phyloP scores from a whole-genome alignment of 768 basidiomycete species.

The Boletus reticulatus region DNA sequence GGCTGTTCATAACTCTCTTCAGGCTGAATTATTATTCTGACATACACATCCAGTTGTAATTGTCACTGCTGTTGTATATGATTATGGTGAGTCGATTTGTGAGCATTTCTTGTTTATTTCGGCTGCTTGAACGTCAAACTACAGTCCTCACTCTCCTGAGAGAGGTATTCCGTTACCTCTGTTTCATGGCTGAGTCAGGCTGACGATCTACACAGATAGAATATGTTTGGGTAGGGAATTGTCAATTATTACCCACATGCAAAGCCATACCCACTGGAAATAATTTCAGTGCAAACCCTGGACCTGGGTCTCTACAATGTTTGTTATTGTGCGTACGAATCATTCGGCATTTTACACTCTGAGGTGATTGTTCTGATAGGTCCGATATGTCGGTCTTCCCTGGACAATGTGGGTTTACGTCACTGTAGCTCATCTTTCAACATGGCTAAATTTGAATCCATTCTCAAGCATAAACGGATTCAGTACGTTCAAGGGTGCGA shows the following conservation, averaged over 20 bases:
- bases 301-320: background rate
- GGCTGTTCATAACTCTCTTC: too few species aligned
- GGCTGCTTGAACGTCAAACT: background rate
- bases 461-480: background rate
- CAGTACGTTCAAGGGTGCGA: background rate
- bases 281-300: background rate
- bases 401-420: background rate
- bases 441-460: background rate
- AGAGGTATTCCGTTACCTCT: background rate
- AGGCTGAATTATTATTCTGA: too few species aligned
- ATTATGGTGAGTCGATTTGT: background rate
- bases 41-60: background rate
- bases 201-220: background rate
- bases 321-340: background rate
- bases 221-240: background rate
- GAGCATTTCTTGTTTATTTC: background rate
- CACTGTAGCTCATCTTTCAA: background rate
- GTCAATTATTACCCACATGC: background rate
- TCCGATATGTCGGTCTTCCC: background rate
- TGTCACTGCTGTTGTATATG: background rate
- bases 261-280: too few species aligned
- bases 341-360: background rate
- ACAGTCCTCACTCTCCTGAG: background rate
- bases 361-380: background rate
- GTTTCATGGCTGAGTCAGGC: background rate